phyloP scores from a whole-genome alignment of 129 eudicot genomes.

The Escallonia rubra region DNA sequence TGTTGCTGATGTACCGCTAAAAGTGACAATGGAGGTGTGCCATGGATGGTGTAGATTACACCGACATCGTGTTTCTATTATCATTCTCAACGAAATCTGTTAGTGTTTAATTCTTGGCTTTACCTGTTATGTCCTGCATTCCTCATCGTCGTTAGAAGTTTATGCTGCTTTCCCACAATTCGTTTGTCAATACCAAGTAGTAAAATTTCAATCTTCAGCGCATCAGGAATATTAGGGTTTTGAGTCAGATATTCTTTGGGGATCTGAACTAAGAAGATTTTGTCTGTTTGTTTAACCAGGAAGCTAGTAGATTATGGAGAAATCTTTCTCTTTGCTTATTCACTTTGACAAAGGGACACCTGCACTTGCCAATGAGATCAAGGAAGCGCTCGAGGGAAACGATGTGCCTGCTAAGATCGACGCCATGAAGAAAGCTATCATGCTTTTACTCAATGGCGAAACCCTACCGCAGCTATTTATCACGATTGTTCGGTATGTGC shows the following conservation, averaged over 20 bases:
- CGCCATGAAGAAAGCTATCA: conserved; percentile 81
- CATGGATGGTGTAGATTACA: no score
- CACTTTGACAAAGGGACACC: conserved; percentile 94
- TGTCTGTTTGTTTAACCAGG: conserved; percentile 17
- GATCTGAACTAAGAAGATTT: neutral
- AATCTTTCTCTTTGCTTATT: conserved; percentile 66
- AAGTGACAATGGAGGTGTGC: no score
- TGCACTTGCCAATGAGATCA: conserved; percentile 84
- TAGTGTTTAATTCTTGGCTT: no score
- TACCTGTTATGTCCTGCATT: no score
- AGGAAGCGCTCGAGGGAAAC: conserved; percentile 83
- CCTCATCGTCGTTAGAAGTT: no score
- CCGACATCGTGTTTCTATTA: no score
- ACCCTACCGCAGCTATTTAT: conserved; percentile 90
- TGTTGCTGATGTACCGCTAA: no score
- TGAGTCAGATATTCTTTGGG: neutral
- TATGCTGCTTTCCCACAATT: no score
- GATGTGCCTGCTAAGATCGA: conserved; percentile 69
- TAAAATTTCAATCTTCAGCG: no score
- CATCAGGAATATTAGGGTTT: no score
- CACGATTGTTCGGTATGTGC: conserved; percentile 80
- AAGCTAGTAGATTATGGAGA: conserved; percentile 57
- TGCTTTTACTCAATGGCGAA: conserved; percentile 82
- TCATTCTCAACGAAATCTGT: no score
- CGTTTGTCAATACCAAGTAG: no score